These are phyloP conservation scores for Colletotrichum scovillei DNA, from an alignment of 2,329 filamentous ascomycete genomes.

Conservation along the genomic window DNA sequence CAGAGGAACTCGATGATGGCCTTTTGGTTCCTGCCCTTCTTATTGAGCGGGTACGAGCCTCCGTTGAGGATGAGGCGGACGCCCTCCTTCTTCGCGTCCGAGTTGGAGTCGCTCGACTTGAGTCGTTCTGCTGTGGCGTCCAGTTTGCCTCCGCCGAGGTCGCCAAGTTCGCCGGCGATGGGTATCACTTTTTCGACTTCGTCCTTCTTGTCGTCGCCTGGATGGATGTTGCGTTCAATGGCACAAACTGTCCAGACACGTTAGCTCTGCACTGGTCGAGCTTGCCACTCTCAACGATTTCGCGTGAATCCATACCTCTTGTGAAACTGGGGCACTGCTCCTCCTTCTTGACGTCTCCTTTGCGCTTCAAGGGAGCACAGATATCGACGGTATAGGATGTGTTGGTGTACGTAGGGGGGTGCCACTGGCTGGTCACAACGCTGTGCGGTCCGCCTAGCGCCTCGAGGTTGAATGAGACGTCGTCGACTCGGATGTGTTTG, in stretches of 20 bases:
- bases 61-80: conserved; percentile 75
- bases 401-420: conserved; percentile 69
- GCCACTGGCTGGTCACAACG: conserved; percentile 69
- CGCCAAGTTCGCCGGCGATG: conserved; percentile 78
- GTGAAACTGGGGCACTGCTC: conserved; percentile 77
- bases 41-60: conserved; percentile 66
- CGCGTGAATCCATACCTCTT: conserved; percentile 61
- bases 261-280: conserved; percentile 16
- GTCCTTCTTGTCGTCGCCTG: conserved; percentile 58
- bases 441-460: conserved; percentile 75
- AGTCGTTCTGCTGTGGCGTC: conserved; percentile 76
- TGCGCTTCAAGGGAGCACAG: conserved; percentile 74
- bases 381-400: conserved; percentile 86
- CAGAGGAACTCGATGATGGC: conserved; percentile 90
- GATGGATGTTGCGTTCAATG: conserved; percentile 69
- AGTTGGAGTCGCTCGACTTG: conserved; percentile 70
- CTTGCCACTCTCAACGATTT: background rate
- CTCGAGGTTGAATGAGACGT: conserved; percentile 72
- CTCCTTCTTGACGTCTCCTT: conserved; percentile 63
- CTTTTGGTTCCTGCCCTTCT: conserved; percentile 70
- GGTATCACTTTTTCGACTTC: conserved; percentile 70
- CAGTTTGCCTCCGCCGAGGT: conserved; percentile 67
- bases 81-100: conserved; percentile 77
- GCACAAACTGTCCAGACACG: conserved; percentile 74
- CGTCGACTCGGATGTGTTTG: conserved; percentile 68